phyloP scores from a whole-genome alignment of 345 rosid genomes.

The Moricandia arvensis region DNA sequence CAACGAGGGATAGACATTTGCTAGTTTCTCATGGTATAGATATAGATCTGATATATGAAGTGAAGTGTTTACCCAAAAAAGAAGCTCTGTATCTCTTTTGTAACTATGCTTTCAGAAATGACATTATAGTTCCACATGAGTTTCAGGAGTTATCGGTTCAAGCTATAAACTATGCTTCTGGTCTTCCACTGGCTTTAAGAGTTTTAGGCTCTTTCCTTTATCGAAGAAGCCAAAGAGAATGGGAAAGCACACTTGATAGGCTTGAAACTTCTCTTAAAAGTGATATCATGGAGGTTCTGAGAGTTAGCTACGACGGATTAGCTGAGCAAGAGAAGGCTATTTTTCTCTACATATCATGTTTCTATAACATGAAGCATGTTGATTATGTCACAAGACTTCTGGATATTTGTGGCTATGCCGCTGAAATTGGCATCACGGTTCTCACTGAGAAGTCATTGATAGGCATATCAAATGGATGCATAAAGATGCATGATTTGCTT shows the following conservation, averaged over 20 bases:
- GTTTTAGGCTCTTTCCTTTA: constrained; percentile 37
- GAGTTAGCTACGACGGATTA: constrained; percentile 43
- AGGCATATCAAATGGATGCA: too few species aligned
- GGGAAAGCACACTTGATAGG: constrained; percentile 36
- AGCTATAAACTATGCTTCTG: constrained; percentile 33
- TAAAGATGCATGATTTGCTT: too few species aligned
- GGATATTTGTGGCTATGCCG: constrained; percentile 27
- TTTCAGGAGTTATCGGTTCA: constrained; percentile 13
- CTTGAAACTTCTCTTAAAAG: constrained; percentile 24
- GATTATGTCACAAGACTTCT: constrained; percentile 31
- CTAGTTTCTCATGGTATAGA: constrained; percentile 15
- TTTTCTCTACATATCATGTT: constrained; percentile 42
- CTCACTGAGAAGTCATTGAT: constrained; percentile 39
- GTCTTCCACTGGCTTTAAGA: constrained; percentile 47
- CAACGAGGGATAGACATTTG: constrained; percentile 33
- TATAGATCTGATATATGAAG: constrained; percentile 17
- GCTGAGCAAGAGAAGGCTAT: constrained; percentile 31
- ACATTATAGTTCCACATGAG: constrained; percentile 6
- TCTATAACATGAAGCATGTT: constrained; percentile 17
- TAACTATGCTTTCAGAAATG: constrained; percentile 23
- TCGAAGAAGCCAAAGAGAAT: constrained; percentile 8
- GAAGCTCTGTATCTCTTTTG: constrained; percentile 38
- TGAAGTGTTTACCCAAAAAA: constrained; percentile 5
- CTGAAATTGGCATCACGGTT: constrained; percentile 30
- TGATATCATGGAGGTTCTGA: constrained; percentile 29